These are phyloP conservation scores for Colletotrichum echinochloae DNA, from an alignment of 2,329 filamentous ascomycete genomes.

Conservation along the genomic window DNA sequence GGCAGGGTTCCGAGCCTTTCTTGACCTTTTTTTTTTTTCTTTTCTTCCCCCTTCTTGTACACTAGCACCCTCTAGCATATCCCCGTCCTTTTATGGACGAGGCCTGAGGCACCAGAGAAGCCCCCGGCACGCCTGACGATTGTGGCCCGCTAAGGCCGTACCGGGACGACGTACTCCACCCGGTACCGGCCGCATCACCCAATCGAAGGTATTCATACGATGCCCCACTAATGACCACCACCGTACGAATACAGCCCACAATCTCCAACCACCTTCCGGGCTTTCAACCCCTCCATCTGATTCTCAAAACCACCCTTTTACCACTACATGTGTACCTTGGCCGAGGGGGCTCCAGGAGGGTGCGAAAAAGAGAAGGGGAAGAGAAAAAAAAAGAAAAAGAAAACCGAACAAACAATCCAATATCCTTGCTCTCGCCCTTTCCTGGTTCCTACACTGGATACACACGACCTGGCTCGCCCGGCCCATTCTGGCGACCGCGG, in stretches of 20 bases:
- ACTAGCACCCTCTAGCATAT: not conserved
- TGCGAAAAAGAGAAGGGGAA: too few relatives aligned
- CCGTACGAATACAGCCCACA: slow-evolving; percentile 14
- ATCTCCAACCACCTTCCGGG: slow-evolving; percentile 33
- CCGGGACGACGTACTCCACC: slow-evolving; percentile 32
- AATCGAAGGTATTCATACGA: slow-evolving; percentile 32
- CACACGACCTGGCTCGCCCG: slow-evolving; percentile 4
- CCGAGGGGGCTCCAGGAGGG: not conserved
- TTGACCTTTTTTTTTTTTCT: not conserved
- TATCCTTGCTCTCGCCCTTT: slow-evolving; percentile 11
- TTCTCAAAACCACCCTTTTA: slow-evolving; percentile 10
- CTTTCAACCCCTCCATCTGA: slow-evolving; percentile 17
- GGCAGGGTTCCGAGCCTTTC: too few relatives aligned
- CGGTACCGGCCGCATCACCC: slow-evolving; percentile 20
- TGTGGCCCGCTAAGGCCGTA: slow-evolving; percentile 17
- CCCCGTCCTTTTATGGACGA: not conserved
- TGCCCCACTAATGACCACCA: slow-evolving; percentile 13
- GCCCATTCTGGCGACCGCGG: slow-evolving; percentile 29
- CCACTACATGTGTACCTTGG: not conserved
- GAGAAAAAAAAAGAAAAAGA: not conserved
- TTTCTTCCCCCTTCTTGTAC: slow-evolving; percentile 16
- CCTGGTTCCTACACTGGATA: slow-evolving; percentile 12
- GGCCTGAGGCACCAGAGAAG: slow-evolving; percentile 16
- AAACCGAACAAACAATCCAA: not conserved
- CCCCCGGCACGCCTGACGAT: slow-evolving; percentile 33